These are phyloP conservation scores for Colletotrichum salicis DNA, from an alignment of 2,329 filamentous ascomycete genomes.

Conservation along the genomic window DNA sequence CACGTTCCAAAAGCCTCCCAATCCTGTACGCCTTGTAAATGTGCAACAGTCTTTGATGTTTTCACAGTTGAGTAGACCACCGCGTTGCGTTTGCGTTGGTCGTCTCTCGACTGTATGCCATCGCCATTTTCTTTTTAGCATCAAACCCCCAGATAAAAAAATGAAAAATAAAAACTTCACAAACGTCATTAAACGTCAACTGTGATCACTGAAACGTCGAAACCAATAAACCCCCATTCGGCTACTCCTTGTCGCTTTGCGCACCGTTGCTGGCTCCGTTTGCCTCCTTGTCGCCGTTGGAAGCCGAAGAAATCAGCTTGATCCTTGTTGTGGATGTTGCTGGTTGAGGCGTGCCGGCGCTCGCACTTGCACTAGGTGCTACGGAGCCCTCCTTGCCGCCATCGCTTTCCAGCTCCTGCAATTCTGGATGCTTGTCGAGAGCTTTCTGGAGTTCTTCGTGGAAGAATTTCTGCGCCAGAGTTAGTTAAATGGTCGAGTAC, in stretches of 20 bases:
- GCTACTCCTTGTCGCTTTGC: constrained; percentile 65
- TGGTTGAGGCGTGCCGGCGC: constrained; percentile 73
- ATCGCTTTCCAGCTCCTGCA: constrained; percentile 65
- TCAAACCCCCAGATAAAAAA: constrained; percentile 27
- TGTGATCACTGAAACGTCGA: constrained; percentile 25
- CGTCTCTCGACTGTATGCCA: constrained; percentile 8
- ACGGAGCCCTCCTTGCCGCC: constrained; percentile 50
- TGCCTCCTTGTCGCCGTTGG: constrained; percentile 46
- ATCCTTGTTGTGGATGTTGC: constrained; percentile 70
- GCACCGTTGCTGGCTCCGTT: constrained; percentile 48
- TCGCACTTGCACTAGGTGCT: constrained; percentile 61
- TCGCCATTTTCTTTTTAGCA: constrained; percentile 33
- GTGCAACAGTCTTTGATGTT: constrained; percentile 24
- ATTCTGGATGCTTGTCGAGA: constrained; percentile 63
- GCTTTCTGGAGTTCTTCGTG: constrained; percentile 64
- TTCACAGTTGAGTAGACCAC: constrained; percentile 8
- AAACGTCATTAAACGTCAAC: constrained; percentile 21
- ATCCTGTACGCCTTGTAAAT: constrained; percentile 34
- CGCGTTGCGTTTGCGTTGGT: background rate
- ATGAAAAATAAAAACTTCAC: constrained; percentile 4
- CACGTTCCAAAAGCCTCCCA: constrained; percentile 36
- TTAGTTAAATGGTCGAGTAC: constrained; percentile 44
- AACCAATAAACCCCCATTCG: background rate
- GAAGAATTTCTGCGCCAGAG: constrained; percentile 63
- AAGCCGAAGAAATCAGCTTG: constrained; percentile 68